Conservation (phyloP, 163 green algal genomes). For the Scenedesmus sp. region DNA sequence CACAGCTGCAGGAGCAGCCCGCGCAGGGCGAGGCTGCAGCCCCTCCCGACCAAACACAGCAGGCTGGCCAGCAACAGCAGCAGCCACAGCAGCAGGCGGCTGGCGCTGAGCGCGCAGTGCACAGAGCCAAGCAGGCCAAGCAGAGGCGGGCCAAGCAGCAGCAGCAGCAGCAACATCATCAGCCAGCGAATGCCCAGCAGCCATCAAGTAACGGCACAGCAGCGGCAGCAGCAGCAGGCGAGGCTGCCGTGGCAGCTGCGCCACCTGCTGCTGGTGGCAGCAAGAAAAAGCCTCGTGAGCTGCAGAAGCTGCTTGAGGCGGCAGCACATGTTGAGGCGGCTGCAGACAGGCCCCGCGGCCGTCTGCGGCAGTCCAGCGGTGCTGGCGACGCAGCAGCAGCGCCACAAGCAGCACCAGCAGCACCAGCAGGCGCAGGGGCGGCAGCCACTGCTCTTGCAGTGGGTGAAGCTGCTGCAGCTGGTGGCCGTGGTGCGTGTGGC, state of each 20-base stretch:
- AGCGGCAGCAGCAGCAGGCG: background rate
- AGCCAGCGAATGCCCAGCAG: background rate
- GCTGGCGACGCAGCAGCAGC: conserved; percentile 21
- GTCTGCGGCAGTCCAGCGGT: background rate
- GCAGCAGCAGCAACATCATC: conserved; percentile 22
- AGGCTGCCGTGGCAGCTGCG: conserved; percentile 5
- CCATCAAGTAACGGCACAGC: background rate
- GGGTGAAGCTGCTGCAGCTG: background rate
- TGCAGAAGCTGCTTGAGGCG: background rate
- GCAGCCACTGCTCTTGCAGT: background rate
- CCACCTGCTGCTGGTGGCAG: background rate
- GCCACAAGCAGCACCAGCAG: background rate
- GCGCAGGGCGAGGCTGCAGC: background rate
- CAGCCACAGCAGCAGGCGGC: background rate
- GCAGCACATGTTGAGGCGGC: background rate
- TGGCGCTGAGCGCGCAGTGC: background rate
- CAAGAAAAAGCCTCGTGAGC: background rate
- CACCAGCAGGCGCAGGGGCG: background rate
- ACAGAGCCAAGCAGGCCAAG: background rate
- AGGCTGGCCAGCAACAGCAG: background rate
- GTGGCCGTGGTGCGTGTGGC: background rate
- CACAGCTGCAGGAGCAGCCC: conserved; percentile 13
- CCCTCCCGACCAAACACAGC: background rate
- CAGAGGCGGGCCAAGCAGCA: conserved; percentile 10
- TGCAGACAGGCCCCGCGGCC: background rate